These are phyloP conservation scores for Coemansia sp. DNA, from an alignment of 192 early-diverging fungal genomes.

Conservation along the genomic window DNA sequence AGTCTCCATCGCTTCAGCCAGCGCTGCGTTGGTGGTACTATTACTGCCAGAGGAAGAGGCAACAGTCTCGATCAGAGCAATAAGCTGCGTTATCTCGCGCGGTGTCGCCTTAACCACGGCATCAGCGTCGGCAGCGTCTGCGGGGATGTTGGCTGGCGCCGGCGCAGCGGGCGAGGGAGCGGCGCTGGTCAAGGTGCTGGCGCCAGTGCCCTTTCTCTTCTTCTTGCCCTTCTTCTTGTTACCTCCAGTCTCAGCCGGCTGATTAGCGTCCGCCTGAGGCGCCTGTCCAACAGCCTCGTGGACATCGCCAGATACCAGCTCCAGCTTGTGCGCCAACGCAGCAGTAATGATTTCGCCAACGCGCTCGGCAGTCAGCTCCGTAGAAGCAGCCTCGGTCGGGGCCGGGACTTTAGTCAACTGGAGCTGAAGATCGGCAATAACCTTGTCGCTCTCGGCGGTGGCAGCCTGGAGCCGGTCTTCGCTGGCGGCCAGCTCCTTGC, in stretches of 20 bases:
- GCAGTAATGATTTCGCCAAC: conserved; percentile 31
- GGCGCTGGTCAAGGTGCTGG: not conserved
- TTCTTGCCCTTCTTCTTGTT: conserved; percentile 42
- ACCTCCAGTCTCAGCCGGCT: not conserved
- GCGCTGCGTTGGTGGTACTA: not conserved
- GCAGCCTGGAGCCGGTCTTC: conserved; percentile 17
- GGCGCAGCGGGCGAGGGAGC: conserved; percentile 21
- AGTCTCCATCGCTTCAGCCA: not conserved
- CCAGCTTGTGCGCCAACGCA: conserved; percentile 22
- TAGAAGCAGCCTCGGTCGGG: not conserved
- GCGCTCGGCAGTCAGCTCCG: conserved; percentile 20
- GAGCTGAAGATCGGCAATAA: conserved; percentile 2
- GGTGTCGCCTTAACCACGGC: conserved; percentile 8
- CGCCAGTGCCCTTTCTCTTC: conserved; percentile 35
- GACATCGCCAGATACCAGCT: not conserved
- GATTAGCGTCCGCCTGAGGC: not conserved
- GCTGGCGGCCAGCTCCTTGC: conserved; percentile 26
- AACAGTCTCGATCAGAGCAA: conserved; percentile 29
- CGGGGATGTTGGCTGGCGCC: not conserved
- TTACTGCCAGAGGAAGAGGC: not conserved
- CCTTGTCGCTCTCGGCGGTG: conserved; percentile 13
- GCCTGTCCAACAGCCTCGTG: not conserved
- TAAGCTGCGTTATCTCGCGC: conserved; percentile 30
- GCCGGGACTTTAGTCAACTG: conserved; percentile 4
- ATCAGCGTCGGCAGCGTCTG: not conserved